Percentiles rank a stretch among this genome's conserved stretches.
These are phyloP conservation scores for Talaromyces sp. DNA, from an alignment of 2,329 filamentous ascomycete species.

Conservation along the genomic window DNA sequence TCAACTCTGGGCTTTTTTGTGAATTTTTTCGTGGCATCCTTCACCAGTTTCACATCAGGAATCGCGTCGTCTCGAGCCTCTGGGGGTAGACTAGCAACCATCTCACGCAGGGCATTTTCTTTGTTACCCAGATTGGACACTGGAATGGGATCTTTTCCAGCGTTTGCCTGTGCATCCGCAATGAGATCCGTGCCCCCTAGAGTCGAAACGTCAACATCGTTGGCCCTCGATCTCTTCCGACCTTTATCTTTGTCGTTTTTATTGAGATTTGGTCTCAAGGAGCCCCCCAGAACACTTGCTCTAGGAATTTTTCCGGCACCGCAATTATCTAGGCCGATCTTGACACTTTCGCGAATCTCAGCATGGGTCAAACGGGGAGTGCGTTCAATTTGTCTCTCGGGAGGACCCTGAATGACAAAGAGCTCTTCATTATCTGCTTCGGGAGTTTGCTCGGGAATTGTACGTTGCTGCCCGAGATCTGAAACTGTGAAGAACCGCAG, in stretches of 20 bases:
- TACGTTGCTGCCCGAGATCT: background rate
- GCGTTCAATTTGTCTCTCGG: background rate
- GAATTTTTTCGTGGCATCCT: constrained; percentile 31
- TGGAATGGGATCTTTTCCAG: constrained; percentile 23
- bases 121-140: constrained; percentile 25
- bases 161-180: constrained; percentile 28
- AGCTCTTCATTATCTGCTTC: constrained; percentile 8
- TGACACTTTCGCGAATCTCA: constrained; percentile 12
- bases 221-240: constrained; percentile 7
- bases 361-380: constrained; percentile 1
- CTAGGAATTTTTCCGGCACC: background rate
- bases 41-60: constrained; percentile 26
- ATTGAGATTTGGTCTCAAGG: background rate
- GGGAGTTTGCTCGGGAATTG: background rate
- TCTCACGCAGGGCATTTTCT: constrained; percentile 30
- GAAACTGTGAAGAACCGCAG: background rate
- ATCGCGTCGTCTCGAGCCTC: constrained; percentile 24
- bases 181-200: constrained; percentile 25
- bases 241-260: background rate
- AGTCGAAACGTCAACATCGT: constrained; percentile 22
- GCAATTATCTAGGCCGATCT: background rate
- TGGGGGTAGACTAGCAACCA: constrained; percentile 31
- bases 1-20: constrained; percentile 25
- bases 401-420: constrained; percentile 4
- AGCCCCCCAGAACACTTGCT: background rate